Evolutionary conservation across 305 asterid genomes (phyloP), one percentile per base, ranked within the genome.

Genomic region (Withania somnifera): DNA sequence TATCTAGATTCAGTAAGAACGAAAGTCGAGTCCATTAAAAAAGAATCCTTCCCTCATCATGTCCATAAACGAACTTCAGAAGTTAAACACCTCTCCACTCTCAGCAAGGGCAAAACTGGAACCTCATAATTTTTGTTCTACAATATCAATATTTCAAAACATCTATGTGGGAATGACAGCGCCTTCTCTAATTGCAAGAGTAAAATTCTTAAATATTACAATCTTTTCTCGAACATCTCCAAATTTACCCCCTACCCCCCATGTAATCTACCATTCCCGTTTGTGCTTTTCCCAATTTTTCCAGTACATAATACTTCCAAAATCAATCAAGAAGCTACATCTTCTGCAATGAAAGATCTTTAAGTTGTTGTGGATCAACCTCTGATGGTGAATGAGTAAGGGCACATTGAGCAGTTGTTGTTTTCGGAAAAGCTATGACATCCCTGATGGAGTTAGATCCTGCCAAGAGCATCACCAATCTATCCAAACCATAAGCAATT

Each of bases 361-460:
- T 88, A 22, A 93, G 93, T 86, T 94, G 99, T 82, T 86, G 95
- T 0, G 93, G 89, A 86, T 94, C 98, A 36, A 94, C 98, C 63
- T 78, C 88, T 1, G 98, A 93, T 52, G 98, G 99, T n/a, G 99
- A 80, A 52, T 82, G 97, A 80, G 99, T 93, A 20, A 96, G 94
- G 73, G 98, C 98, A 63, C 99, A 96, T 38, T 91, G 97, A 22
- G 97, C 98, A 14, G 98, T 87, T 0, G 97, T 90, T 30, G 99
- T 96, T 90, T 96, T 96, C 2, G 99, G 99, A 82, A 96, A 96
- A 57, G 99, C 99, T 42, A 96, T 96, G 14, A 96, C 98, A 80
- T 96, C 99, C 88, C 97, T 90, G 30, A 96, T 96, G 51, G 99
- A 94, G 79, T 82, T 87, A 53, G 97, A 88, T 76, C 93, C 94